Evolutionary conservation across 2,329 filamentous ascomycete genomes (phyloP), one percentile per base, ranked within the genome.

Genomic region (Cladosporium sp.): DNA sequence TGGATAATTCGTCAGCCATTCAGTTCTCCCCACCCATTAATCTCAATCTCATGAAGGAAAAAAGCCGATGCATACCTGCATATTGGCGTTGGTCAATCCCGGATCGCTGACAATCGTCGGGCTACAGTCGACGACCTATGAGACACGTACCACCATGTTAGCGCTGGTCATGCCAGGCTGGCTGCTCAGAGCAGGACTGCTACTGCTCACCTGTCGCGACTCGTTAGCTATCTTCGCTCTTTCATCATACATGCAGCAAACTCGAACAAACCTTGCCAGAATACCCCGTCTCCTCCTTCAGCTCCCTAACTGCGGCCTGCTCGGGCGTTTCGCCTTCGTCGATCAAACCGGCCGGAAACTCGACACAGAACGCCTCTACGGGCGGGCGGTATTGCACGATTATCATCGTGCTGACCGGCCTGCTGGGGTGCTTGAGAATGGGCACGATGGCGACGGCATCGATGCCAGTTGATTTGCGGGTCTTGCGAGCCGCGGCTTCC

Each of bases 61-160:
- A 30, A 24, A 22, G 30, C 30, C 42, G 42, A 44, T 38, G 44
- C 58, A 48, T 58, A 64, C 64, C 68, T 80, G 74, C 78, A 83
- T 80, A 58, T 82, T 83, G 44, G 80, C 78, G 50, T 74, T 79
- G 52, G 73, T 80, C 71, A 84, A 69, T 19, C 80, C 80, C 1
- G 80, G 80, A 64, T 83, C 85, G 58, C 82, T 81, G 50, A 82
- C 85, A 72, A 88, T 85, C 47, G 84, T 75, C 7, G 83, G 82
- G 32, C 80, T 80, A n/a, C 77, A 80, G 64, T 70, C 68, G 17
- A 65, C 56, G 54, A 73, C 58, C 55, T 67, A 64, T 32, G 20
- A 22, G 4, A 27, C 27, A 51, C 45, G 34, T 49, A 58, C 51
- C 52, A 52, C 43, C 54, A 65, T 61, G 38, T 60, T 64, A 47